Evolutionary conservation across 2,329 filamentous ascomycete species (phyloP).

Genomic region (Pyrenophora graminea): DNA sequence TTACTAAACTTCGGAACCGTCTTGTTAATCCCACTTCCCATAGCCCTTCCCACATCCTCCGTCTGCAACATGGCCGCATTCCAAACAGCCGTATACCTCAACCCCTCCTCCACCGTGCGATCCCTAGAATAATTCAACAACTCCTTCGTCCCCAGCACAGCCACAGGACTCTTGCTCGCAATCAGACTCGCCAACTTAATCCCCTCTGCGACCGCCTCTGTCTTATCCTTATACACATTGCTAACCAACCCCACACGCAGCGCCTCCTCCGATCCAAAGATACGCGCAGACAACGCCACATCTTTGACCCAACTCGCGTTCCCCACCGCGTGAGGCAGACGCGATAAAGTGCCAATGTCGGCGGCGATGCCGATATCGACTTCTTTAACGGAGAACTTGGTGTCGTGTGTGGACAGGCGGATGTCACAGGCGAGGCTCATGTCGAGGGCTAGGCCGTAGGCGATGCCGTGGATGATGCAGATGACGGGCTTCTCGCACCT

Average conservation of each 20-base stretch:
- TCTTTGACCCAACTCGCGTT: constrained; percentile 79
- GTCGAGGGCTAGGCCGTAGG: constrained; percentile 47
- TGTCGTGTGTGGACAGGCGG: constrained; percentile 64
- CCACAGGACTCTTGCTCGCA: constrained; percentile 82
- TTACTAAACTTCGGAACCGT: constrained; percentile 83
- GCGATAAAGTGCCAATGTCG: constrained; percentile 74
- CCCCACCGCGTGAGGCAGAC: constrained; percentile 74
- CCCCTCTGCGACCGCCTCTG: constrained; percentile 64
- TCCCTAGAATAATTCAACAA: constrained; percentile 81
- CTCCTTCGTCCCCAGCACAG: constrained; percentile 86
- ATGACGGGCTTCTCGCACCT: constrained; percentile 76
- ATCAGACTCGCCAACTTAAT: constrained; percentile 68
- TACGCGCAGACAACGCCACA: constrained; percentile 70
- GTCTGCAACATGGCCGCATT: constrained; percentile 84
- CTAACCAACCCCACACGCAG: constrained; percentile 71
- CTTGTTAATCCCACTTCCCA: constrained; percentile 78
- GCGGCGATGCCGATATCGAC: constrained; percentile 81
- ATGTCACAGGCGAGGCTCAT: constrained; percentile 72
- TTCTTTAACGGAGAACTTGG: constrained; percentile 74
- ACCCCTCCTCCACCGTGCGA: constrained; percentile 73
- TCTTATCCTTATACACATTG: constrained; percentile 64
- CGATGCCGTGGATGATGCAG: constrained; percentile 42
- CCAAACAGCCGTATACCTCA: constrained; percentile 86
- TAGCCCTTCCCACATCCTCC: constrained; percentile 72
- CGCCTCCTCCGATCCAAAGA: constrained; percentile 72